Conservation (phyloP, 2,329 filamentous ascomycete genomes). For the Ceratocystis ficicola region DNA sequence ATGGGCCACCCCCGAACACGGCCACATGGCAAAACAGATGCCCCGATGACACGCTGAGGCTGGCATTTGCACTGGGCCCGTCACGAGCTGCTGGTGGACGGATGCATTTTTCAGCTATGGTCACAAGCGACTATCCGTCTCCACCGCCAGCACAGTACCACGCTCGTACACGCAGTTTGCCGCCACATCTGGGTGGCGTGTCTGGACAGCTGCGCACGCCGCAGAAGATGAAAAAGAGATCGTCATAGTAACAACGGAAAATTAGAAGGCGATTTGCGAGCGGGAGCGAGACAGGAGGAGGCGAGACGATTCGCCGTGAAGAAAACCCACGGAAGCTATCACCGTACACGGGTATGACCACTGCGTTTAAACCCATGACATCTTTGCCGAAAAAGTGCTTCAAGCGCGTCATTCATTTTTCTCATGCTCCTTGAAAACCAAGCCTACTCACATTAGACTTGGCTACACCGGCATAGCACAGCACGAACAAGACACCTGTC, state of each 20-base stretch:
- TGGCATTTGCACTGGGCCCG: not conserved
- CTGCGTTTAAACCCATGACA: too few species aligned
- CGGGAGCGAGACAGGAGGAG: not conserved
- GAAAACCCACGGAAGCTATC: not conserved
- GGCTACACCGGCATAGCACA: not conserved
- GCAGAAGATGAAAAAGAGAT: slow-evolving; percentile 20
- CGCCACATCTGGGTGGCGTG: slow-evolving; percentile 17
- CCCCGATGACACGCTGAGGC: not conserved
- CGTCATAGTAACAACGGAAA: not conserved
- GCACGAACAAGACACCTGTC: not conserved
- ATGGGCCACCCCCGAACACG: slow-evolving; percentile 17
- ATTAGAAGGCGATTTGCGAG: not conserved
- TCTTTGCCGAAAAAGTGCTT: not conserved
- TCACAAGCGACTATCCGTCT: not conserved
- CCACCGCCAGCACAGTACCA: slow-evolving; percentile 1
- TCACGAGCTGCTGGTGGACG: not conserved
- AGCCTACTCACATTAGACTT: not conserved
- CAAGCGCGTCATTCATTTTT: not conserved
- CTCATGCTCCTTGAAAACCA: not conserved
- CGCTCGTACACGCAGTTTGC: slow-evolving; percentile 14
- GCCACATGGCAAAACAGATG: not conserved
- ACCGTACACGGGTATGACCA: not conserved
- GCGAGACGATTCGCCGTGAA: not conserved
- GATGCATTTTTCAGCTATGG: not conserved
- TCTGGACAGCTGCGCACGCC: slow-evolving; percentile 19